phyloP scores from a whole-genome alignment of 1,139 yeast genomes.

The Debaryomyces subglobosus region DNA sequence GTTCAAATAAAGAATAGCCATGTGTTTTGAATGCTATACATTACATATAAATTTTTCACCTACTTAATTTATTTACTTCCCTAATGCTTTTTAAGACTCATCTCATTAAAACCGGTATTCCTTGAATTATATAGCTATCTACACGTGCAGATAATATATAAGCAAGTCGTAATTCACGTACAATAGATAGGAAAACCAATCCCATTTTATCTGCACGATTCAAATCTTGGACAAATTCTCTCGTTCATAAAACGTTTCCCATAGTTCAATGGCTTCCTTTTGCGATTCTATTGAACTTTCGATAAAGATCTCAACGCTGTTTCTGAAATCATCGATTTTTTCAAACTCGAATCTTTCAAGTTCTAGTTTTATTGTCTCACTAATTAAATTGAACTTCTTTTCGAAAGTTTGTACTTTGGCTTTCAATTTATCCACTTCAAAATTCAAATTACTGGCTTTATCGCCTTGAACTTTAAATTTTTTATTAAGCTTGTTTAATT shows the following conservation, averaged over 20 bases:
- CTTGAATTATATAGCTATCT: background rate
- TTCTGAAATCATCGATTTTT: slow-evolving; percentile 83
- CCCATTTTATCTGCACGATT: background rate
- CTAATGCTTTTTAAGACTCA: background rate
- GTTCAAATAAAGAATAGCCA: background rate
- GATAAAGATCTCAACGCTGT: slow-evolving; percentile 85
- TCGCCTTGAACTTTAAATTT: slow-evolving; percentile 68
- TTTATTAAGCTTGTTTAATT: slow-evolving; percentile 55
- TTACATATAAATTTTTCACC: background rate
- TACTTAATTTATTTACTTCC: background rate
- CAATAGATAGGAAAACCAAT: slow-evolving; percentile 1
- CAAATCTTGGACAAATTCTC: slow-evolving; percentile 32
- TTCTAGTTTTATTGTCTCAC: slow-evolving; percentile 69
- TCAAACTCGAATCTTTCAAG: slow-evolving; percentile 71
- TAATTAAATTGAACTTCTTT: slow-evolving; percentile 60
- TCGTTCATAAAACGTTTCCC: slow-evolving; percentile 84
- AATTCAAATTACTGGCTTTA: slow-evolving; percentile 53
- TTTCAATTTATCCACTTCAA: slow-evolving; percentile 62
- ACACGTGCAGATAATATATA: background rate
- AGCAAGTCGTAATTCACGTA: background rate
- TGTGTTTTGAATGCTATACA: background rate
- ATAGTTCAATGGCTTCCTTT: slow-evolving; percentile 89
- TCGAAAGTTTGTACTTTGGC: slow-evolving; percentile 59
- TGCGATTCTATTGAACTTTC: slow-evolving; percentile 93
- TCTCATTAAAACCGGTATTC: background rate